Conservation (phyloP, 257 asterid genomes). For the Fraxinus excelsior region DNA sequence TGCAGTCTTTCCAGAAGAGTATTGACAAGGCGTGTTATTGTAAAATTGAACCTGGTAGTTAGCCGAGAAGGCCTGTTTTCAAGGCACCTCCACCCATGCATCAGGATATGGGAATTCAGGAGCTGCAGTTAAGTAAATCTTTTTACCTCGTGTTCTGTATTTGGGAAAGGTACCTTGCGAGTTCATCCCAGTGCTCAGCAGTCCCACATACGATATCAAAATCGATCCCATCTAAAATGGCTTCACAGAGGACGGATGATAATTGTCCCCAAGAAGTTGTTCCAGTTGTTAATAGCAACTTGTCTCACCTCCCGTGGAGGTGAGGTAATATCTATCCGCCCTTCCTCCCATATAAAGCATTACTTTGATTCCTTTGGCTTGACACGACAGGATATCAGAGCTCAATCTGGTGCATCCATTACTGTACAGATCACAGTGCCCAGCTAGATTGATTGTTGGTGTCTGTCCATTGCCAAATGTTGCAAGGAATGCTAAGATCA, state of each 20-base stretch:
- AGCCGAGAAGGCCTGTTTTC: constrained; percentile 56
- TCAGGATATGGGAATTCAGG: constrained; percentile 72
- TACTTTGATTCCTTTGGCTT: constrained; percentile 47
- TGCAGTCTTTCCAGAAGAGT: constrained; percentile 22
- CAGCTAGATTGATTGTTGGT: constrained; percentile 56
- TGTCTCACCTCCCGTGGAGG: constrained; percentile 47
- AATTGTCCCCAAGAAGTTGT: constrained; percentile 59
- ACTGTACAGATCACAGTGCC: constrained; percentile 60
- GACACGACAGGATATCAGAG: constrained; percentile 50
- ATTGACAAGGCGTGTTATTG: constrained; percentile 62
- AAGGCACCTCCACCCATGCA: constrained; percentile 49
- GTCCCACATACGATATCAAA: constrained; percentile 61
- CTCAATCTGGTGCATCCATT: constrained; percentile 41
- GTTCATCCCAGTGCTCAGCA: constrained; percentile 53
- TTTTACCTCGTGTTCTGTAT: constrained; percentile 43
- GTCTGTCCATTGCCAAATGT: constrained; percentile 49
- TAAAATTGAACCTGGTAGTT: constrained; percentile 63
- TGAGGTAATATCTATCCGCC: constrained; percentile 44
- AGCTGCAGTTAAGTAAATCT: constrained; percentile 53
- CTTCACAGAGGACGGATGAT: constrained; percentile 38
- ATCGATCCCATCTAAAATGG: constrained; percentile 57
- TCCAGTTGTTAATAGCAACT: constrained; percentile 47
- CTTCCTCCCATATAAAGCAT: constrained; percentile 61
- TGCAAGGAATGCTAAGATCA: constrained; percentile 51
- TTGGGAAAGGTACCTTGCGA: constrained; percentile 36